Conservation (phyloP, 1,139 yeast genomes). For the Blastobotrys ciferrii region DNA sequence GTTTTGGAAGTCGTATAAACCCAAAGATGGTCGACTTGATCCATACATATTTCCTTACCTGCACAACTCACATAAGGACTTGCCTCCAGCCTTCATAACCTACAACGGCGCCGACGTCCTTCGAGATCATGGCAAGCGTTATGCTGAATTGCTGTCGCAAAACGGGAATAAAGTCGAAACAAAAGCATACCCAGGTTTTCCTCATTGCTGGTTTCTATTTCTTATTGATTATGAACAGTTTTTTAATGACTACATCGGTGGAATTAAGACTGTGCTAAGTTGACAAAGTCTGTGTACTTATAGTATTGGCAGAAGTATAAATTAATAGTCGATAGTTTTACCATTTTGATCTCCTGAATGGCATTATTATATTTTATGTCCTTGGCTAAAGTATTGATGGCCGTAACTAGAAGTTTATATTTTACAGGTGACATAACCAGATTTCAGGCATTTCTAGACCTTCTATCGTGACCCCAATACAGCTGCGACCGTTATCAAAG, state of each 20-base stretch:
- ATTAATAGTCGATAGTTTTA: no score
- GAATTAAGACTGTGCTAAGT: background rate
- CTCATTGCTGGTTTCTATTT: conserved; percentile 3
- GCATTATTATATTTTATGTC: no score
- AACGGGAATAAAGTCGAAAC: background rate
- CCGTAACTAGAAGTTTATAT: no score
- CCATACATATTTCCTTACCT: background rate
- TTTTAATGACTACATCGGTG: background rate
- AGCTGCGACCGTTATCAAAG: conserved; percentile 7
- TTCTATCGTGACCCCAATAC: conserved; percentile 11
- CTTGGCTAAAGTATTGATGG: no score
- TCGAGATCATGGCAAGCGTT: background rate
- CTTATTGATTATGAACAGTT: background rate
- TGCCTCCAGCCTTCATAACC: conserved; percentile 1
- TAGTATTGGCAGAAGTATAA: no score
- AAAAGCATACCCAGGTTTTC: conserved; percentile 1
- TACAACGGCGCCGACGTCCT: conserved; percentile 1
- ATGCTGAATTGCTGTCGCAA: background rate
- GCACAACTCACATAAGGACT: background rate
- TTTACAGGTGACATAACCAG: no score
- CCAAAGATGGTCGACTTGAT: background rate
- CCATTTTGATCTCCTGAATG: no score
- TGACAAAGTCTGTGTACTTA: no score
- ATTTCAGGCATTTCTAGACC: no score
- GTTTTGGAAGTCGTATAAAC: background rate